Evolutionary conservation across 2,329 filamentous ascomycete species (phyloP).

Genomic region (Neoascochyta sp.): DNA sequence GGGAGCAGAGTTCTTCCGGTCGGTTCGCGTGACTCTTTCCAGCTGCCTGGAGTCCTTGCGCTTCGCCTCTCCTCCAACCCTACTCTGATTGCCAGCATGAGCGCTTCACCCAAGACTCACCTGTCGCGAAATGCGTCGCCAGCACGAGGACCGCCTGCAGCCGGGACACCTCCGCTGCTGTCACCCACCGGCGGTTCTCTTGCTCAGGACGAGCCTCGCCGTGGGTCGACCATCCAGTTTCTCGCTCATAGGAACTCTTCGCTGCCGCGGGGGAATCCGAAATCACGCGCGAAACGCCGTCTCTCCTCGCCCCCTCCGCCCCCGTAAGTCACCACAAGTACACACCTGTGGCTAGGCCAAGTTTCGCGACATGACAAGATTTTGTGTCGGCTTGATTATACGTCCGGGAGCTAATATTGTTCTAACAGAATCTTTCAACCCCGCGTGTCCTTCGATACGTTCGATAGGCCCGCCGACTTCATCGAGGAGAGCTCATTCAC

Average conservation of each 20-base stretch:
- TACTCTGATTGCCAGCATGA: slow-evolving; percentile 21
- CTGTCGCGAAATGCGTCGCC: slow-evolving; percentile 24
- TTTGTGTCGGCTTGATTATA: no score
- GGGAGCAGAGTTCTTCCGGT: slow-evolving; percentile 18
- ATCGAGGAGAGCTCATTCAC: slow-evolving; percentile 62
- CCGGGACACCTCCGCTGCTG: slow-evolving; percentile 25
- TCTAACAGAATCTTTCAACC: slow-evolving; percentile 57
- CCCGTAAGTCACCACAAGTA: slow-evolving; percentile 32
- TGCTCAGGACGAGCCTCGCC: slow-evolving; percentile 28
- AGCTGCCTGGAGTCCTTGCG: slow-evolving; percentile 12
- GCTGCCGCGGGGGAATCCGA: slow-evolving; percentile 32
- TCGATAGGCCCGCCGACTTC: slow-evolving; percentile 64
- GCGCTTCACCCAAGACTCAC: slow-evolving; percentile 28
- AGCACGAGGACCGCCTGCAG: slow-evolving; percentile 15
- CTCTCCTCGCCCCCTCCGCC: slow-evolving; percentile 42
- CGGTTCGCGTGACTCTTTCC: slow-evolving; percentile 5
- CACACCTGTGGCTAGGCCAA: no score
- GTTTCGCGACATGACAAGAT: no score
- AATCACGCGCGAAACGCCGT: slow-evolving; percentile 32
- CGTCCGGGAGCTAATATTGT: slow-evolving; percentile 12
- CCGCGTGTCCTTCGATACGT: slow-evolving; percentile 72
- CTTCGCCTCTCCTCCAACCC: slow-evolving; percentile 14
- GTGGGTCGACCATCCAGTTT: slow-evolving; percentile 41
- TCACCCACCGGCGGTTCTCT: slow-evolving; percentile 17
- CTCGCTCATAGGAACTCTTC: slow-evolving; percentile 30